Base-by-base conservation (phyloP, 805 yeast genomes). In the Diddensiella transvaalensis region DNA sequence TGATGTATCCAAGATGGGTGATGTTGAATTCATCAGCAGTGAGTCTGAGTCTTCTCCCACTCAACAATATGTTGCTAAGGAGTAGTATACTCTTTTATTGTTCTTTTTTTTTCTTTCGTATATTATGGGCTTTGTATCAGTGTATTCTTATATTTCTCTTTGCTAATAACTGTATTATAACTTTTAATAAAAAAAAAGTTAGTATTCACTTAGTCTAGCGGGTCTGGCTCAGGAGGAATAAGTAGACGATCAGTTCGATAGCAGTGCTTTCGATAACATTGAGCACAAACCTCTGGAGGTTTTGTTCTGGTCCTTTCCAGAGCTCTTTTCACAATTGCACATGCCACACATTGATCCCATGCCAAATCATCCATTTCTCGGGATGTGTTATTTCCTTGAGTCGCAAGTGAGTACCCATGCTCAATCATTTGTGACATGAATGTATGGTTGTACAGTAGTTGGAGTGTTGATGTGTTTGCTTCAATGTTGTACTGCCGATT, bases 301-400 rank as follows among this genome's bases (percentile, higher is more conserved):
- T 76, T 72, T 26, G 72, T 66, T 23, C 80, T 80, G 33, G 73
- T 66, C 62, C 89, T 76, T 70, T 87, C 95, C 66, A 84, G 83
- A 40, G 82, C 78, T 63, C 96, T 80, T 64, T 87, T 82, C 49
- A 88, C 70, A 43, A 86, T 78, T 3, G 96, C 96, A 74, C 96
- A 88, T 2, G 86, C 87, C 42, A 88, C 74, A 70, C 96, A 88
- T 3, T 80, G 75, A 36, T 77, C 71, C 82, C 87, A 87, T 41
- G 83, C 79, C 6, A 70, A 62, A 26, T 13, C 32, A 60, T 85
- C 95, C 22, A 82, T 8, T 38, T 38, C 41, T 17, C 8, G 8
- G 15, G 32, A 63, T 5, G 95, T 84, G 29, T 78, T 69, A 62
- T 87, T 88, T 51, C 74, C 73, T 61, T 85, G 77, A 1, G 90